phyloP scores from a whole-genome alignment of 1,284 basidiomycete species.

The Pyrrhoderma lamaoense region DNA sequence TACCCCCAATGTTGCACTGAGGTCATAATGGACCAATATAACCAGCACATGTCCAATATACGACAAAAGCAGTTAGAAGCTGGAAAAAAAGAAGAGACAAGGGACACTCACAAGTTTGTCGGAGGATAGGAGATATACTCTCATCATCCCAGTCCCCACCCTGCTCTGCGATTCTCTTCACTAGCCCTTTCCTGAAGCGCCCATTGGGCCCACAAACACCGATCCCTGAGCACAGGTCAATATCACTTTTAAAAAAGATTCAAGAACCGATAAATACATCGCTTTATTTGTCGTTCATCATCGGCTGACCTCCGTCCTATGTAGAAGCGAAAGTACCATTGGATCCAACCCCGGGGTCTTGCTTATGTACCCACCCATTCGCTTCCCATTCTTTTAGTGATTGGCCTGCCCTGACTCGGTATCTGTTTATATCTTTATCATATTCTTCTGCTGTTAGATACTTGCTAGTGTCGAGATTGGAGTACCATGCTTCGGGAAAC shows the following conservation, averaged over 20 bases:
- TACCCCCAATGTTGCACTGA: constrained; percentile 29
- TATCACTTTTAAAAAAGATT: neutral
- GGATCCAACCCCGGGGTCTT: constrained; percentile 38
- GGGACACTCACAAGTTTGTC: constrained; percentile 16
- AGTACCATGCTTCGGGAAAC: constrained; percentile 16
- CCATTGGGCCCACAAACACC: constrained; percentile 34
- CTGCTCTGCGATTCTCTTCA: constrained; percentile 29
- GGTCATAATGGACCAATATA: constrained; percentile 18
- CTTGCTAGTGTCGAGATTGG: constrained; percentile 4
- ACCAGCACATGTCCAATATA: constrained; percentile 17
- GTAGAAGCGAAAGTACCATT: constrained; percentile 38
- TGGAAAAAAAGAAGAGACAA: constrained; percentile 13
- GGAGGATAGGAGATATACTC: constrained; percentile 16
- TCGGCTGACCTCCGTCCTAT: constrained; percentile 34
- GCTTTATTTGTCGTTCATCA: constrained; percentile 34
- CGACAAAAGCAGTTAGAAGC: neutral
- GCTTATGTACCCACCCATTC: constrained; percentile 34
- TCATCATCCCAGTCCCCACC: constrained; percentile 28
- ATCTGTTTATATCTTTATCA: constrained; percentile 31
- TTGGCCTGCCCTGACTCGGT: constrained; percentile 34
- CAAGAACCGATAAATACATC: constrained; percentile 26
- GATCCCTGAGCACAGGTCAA: constrained; percentile 26
- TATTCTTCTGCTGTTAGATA: constrained; percentile 24
- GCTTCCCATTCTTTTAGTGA: constrained; percentile 37
- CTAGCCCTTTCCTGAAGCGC: constrained; percentile 32